Conservation (phyloP, 2,329 filamentous ascomycete species). For the Calonectria ilicicola region DNA sequence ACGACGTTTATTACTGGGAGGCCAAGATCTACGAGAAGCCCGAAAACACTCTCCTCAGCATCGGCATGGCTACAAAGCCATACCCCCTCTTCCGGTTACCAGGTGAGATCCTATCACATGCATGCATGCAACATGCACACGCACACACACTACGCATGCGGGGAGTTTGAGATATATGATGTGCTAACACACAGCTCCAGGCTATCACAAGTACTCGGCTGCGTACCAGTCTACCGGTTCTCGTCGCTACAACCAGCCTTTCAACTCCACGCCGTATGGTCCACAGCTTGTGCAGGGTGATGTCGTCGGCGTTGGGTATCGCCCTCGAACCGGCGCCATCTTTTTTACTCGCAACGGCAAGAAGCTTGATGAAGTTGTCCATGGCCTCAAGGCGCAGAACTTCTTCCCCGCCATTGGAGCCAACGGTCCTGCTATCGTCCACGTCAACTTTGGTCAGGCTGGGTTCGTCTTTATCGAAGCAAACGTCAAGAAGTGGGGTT, state of each 20-base stretch:
- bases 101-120: conserved; percentile 67
- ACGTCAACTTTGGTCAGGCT: conserved; percentile 98
- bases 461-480: conserved; percentile 99
- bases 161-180: conserved; percentile 4
- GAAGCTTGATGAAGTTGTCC: conserved; percentile 92
- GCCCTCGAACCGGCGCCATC: conserved; percentile 91
- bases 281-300: conserved; percentile 92
- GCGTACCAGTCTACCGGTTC: conserved; percentile 91
- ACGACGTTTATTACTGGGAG: conserved; percentile 99
- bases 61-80: conserved; percentile 96
- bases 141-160: conserved; percentile 10
- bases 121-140: too few species aligned
- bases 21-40: conserved; percentile 99
- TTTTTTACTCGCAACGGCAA: conserved; percentile 99
- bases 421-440: conserved; percentile 90
- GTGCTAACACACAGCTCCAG: conserved; percentile 52
- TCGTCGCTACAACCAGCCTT: conserved; percentile 93
- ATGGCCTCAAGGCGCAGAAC: conserved; percentile 94
- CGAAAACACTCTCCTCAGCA: conserved; percentile 85
- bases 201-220: conserved; percentile 91
- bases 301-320: conserved; percentile 94
- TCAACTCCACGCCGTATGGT: conserved; percentile 82
- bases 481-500: conserved; percentile 99
- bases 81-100: conserved; percentile 95
- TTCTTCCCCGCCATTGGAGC: conserved; percentile 98